A percentile compares a stretch with the other conserved stretches of the same genome.
Evolutionary conservation across 179 eudicot genomes (phyloP).

Genomic region (Actinidia polygama): DNA sequence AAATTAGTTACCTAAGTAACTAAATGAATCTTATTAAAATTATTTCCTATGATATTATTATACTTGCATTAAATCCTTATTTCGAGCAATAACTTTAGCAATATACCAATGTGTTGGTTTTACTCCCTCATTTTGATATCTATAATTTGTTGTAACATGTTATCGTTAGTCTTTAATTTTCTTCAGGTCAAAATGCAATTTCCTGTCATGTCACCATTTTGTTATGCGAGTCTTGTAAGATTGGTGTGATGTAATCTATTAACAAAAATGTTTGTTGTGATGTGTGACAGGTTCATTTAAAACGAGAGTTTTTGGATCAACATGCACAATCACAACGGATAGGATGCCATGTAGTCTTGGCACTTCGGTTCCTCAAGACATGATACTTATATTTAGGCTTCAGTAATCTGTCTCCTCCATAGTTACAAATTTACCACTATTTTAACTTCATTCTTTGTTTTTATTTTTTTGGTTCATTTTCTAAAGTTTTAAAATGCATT

Average conservation of each 20-base stretch:
- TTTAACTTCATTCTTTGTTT: background rate
- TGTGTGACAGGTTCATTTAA: constrained; percentile 77
- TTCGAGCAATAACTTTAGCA: background rate
- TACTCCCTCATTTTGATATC: background rate
- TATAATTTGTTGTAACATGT: background rate
- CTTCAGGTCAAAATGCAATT: background rate
- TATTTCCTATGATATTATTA: too few relatives aligned
- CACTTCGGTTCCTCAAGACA: constrained; percentile 8
- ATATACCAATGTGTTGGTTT: background rate
- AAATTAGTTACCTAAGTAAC: constrained; percentile 3
- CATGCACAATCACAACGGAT: constrained; percentile 40
- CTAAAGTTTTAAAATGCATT: too few relatives aligned
- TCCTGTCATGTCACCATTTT: background rate
- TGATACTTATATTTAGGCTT: background rate
- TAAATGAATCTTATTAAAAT: too few relatives aligned
- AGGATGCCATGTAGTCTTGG: constrained; percentile 62
- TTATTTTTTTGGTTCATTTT: too few relatives aligned
- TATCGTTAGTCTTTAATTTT: background rate
- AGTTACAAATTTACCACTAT: constrained; percentile 13
- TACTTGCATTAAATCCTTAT: background rate
- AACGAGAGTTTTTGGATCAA: constrained; percentile 90
- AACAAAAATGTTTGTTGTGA: background rate
- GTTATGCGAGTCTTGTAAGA: background rate
- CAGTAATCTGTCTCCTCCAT: constrained; percentile 6
- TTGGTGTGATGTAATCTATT: background rate